Evolutionary conservation across 2,329 filamentous ascomycete genomes (phyloP), one percentile per base, ranked within the genome.

Genomic region (Graphium sp.): DNA sequence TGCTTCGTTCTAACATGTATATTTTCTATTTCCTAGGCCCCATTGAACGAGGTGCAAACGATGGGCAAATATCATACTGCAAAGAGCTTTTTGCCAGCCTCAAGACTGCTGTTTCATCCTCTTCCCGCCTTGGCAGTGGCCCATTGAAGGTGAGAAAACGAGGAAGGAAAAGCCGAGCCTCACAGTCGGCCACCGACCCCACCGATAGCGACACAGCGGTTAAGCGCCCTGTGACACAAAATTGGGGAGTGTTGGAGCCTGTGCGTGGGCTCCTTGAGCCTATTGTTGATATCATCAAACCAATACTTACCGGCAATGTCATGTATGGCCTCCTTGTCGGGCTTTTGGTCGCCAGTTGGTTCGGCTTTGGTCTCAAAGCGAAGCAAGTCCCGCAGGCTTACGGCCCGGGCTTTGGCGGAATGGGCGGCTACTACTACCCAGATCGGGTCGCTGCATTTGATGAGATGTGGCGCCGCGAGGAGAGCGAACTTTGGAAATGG

Each of bases 11-110:
- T 59, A 37, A 61, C 33, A 19, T 13, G 13, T 26, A n/a, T n/a
- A n/a, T n/a, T n/a, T n/a, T n/a, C n/a, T n/a, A n/a, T 13, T 28
- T 29, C 24, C 20, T 38, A 93, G 84, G 80, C 36, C 81, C 89
- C 3, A 98, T 98, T 40, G 89, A 98, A 48, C 94, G 93, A 49
- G 87, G 83, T 34, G 83, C 85, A 24, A 85, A 79, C 36, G 85
- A 94, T 32, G 89, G 89, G 17, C 89, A 98, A 52, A 64, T 63
- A 7, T 65, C 74, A 33, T 93, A 91, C 47, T 80, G 78, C 36
- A 85, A 77, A 39, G 79, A 87, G 32, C 55, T 98, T 5, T 68
- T 85, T 30, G 69, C 74, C 7, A 66, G 74, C 17, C 58, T 95
- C 12, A 83, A 75, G 45, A 62, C 67, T 23, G 77, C 77, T 9